These are phyloP conservation scores for Diplodia seriata DNA, from an alignment of 2,329 filamentous ascomycete genomes.

Conservation along the genomic window DNA sequence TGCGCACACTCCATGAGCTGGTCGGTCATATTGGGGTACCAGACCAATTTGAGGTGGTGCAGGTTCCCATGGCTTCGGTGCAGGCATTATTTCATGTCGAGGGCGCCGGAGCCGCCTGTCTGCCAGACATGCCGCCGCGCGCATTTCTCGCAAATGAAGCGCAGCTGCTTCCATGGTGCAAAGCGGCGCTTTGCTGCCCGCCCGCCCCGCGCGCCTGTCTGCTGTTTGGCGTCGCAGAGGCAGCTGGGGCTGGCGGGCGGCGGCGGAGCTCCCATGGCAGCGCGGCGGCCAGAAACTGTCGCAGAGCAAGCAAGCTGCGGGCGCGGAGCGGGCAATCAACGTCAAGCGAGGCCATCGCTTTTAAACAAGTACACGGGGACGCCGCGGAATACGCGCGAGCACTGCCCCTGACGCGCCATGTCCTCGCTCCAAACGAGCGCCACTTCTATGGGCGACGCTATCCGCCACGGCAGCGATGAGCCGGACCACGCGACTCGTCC, in stretches of 20 bases:
- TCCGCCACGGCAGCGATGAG: conserved; percentile 25
- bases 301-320: neutral
- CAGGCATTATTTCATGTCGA: conserved; percentile 13
- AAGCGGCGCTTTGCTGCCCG: conserved; percentile 7
- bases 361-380: conserved; percentile 27
- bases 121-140: conserved; percentile 39
- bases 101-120: conserved; percentile 48
- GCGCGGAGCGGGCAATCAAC: conserved; percentile 17
- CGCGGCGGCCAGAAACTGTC: neutral
- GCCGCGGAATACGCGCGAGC: conserved; percentile 24
- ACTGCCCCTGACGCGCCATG: conserved; percentile 32
- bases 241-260: neutral
- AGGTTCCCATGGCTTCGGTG: conserved; percentile 25
- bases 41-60: conserved; percentile 42
- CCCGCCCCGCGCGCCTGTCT: neutral
- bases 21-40: conserved; percentile 56
- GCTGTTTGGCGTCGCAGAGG: neutral
- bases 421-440: conserved; percentile 31
- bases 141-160: conserved; percentile 30
- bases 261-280: neutral
- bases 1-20: conserved; percentile 45
- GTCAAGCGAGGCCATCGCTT: conserved; percentile 20
- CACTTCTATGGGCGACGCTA: conserved; percentile 23
- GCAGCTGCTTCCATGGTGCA: conserved; percentile 12
- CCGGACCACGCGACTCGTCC: conserved; percentile 28